These are phyloP conservation scores for Suhomyces terraborum DNA, from an alignment of 1,139 yeast species.

Conservation along the genomic window DNA sequence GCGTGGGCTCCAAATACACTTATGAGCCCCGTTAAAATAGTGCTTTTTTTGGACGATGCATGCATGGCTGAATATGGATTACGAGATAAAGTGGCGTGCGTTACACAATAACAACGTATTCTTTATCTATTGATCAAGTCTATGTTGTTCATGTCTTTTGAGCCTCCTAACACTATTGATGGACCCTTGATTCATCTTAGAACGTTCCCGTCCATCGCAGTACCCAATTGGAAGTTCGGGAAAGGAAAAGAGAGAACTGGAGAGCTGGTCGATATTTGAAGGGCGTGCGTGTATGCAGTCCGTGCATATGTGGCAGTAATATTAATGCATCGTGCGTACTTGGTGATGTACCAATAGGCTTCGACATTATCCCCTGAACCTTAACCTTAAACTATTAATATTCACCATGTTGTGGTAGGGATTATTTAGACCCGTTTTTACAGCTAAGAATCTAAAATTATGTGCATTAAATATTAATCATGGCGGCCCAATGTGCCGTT, in stretches of 20 bases:
- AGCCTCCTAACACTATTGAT: too few species aligned
- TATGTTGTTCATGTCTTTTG: too few species aligned
- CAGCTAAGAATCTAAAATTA: not conserved
- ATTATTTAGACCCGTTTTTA: too few species aligned
- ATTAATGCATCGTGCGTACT: not conserved
- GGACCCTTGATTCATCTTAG: too few species aligned
- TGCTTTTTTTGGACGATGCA: not conserved
- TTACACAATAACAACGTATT: not conserved
- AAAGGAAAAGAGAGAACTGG: too few species aligned
- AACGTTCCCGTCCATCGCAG: too few species aligned
- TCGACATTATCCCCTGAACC: conserved; percentile 1
- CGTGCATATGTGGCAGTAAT: not conserved
- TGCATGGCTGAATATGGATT: not conserved
- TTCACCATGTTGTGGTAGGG: not conserved
- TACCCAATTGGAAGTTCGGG: too few species aligned
- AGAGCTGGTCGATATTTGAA: too few species aligned
- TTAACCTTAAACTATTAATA: not conserved
- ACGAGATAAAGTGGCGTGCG: not conserved
- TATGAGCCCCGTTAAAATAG: not conserved
- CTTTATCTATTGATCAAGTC: not conserved
- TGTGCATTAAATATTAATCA: conserved; percentile 7
- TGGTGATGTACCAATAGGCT: not conserved
- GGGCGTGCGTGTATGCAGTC: too few species aligned
- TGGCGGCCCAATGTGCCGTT: not conserved
- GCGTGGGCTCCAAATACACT: not conserved